Conservation (phyloP, 1,139 yeast species). For the Saccharomyces pastorianus region DNA sequence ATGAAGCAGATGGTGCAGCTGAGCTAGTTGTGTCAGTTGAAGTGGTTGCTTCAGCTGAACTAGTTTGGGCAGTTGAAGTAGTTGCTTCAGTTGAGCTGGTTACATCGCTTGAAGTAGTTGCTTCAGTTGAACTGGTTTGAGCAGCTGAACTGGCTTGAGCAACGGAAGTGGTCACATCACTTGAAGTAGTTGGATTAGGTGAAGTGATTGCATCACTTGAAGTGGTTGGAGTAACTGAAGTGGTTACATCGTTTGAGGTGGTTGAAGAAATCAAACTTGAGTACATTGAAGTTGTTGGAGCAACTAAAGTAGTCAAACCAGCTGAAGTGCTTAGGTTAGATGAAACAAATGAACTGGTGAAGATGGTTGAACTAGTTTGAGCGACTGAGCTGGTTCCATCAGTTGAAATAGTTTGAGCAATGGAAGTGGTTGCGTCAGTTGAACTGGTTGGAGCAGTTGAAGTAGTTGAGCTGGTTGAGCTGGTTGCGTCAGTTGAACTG, state of each 20-base stretch:
- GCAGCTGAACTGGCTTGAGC: not conserved
- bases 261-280: too few species aligned
- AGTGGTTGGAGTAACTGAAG: too few species aligned
- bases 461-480: fast-evolving
- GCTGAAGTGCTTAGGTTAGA: too few species aligned
- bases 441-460: not conserved
- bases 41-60: not conserved
- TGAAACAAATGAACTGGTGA: too few species aligned
- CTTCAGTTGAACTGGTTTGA: not conserved
- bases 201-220: too few species aligned
- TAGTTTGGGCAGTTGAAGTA: not conserved
- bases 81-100: not conserved
- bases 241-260: too few species aligned
- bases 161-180: not conserved
- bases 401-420: not conserved
- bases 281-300: too few species aligned
- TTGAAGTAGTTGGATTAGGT: too few species aligned
- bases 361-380: not conserved
- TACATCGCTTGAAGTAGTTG: not conserved
- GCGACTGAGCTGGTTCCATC: not conserved
- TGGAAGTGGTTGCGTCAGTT: not conserved
- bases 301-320: too few species aligned
- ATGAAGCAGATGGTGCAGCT: not conserved
- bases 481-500: too few species aligned
- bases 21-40: not conserved